Conservation (phyloP, 495 filamentous ascomycete genomes). For the Hyaloscypha hepaticicola region DNA sequence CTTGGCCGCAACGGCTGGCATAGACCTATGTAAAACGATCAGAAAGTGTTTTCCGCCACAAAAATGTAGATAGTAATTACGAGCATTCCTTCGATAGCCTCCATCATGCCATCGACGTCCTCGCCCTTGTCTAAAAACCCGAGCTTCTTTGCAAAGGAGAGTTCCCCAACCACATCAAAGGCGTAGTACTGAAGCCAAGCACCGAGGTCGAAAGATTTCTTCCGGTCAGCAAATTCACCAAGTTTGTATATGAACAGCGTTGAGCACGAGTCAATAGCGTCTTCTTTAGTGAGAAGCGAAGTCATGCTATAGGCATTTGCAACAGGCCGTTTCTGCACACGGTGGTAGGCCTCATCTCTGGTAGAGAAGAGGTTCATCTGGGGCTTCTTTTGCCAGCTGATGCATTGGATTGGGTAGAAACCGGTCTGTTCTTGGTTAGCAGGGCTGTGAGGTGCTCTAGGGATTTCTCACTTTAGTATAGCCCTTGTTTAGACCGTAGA, state of each 20-base stretch:
- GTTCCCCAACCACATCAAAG: constrained; percentile 55
- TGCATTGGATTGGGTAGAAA: background rate
- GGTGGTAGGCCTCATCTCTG: constrained; percentile 26
- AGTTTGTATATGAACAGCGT: constrained; percentile 38
- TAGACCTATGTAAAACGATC: too few species aligned
- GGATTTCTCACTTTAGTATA: too few species aligned
- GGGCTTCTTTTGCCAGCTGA: background rate
- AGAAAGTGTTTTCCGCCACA: too few species aligned
- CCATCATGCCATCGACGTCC: constrained; percentile 49
- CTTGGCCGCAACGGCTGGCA: constrained; percentile 44
- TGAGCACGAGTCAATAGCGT: constrained; percentile 49
- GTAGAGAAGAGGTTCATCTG: constrained; percentile 24
- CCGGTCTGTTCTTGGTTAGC: too few species aligned
- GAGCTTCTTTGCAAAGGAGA: constrained; percentile 49
- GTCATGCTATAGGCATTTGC: constrained; percentile 49
- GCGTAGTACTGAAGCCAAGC: constrained; percentile 57
- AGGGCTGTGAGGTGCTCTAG: too few species aligned
- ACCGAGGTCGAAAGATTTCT: constrained; percentile 42
- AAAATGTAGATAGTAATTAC: too few species aligned
- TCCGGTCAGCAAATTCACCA: constrained; percentile 21
- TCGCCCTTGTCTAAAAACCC: constrained; percentile 32
- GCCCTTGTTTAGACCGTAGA: too few species aligned
- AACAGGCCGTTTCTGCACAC: constrained; percentile 33
- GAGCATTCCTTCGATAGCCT: constrained; percentile 36
- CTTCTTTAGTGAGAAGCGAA: constrained; percentile 51